Conservation (phyloP, 768 basidiomycete species). For the Mycena amicta region DNA sequence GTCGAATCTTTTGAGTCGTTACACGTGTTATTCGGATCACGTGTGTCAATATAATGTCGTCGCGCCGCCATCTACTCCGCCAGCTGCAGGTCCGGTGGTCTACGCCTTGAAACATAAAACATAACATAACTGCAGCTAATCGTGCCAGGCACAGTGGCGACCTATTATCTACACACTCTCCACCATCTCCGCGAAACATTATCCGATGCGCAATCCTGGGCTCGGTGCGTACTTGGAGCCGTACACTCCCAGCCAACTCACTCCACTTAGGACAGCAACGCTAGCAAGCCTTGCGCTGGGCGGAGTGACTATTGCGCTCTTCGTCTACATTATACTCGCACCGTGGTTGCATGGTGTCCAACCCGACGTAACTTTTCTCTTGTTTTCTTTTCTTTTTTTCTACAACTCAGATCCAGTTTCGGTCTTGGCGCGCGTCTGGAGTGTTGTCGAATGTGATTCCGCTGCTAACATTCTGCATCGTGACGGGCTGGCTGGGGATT, state of each 20-base stretch:
- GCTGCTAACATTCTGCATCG: conserved; percentile 65
- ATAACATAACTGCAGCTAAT: too few relatives aligned
- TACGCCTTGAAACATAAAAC: too few relatives aligned
- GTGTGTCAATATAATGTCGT: too few relatives aligned
- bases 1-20: conserved; percentile 2
- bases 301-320: conserved; percentile 63
- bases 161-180: conserved; percentile 63
- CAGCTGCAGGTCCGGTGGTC: conserved; percentile 53
- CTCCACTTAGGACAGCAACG: conserved; percentile 58
- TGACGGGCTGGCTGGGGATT: conserved; percentile 68
- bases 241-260: too few relatives aligned
- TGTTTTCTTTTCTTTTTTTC: background rate
- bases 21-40: background rate
- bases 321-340: conserved; percentile 69
- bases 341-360: conserved; percentile 69
- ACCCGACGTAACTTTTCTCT: conserved; percentile 60
- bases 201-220: conserved; percentile 47
- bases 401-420: conserved; percentile 50
- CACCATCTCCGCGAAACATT: conserved; percentile 49
- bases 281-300: conserved; percentile 56
- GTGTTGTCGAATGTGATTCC: conserved; percentile 71
- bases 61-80: conserved; percentile 25
- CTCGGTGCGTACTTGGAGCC: too few relatives aligned
- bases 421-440: conserved; percentile 72
- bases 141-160: conserved; percentile 65